Conservation (phyloP, 208 protist genomes). For the Leishmania gerbilli region DNA sequence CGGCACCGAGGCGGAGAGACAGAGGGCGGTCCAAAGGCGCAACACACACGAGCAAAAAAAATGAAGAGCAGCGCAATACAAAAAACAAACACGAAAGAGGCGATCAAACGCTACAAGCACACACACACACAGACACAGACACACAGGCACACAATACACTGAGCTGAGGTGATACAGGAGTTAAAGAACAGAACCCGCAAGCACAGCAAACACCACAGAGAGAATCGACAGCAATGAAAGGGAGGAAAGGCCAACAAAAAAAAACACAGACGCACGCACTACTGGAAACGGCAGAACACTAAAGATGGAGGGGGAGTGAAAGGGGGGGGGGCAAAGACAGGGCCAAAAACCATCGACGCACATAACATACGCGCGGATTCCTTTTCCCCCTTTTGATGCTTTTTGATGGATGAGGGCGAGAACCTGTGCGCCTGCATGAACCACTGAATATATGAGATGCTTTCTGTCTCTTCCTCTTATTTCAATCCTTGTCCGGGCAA, state of each 20-base stretch:
- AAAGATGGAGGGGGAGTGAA: background rate
- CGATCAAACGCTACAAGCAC: background rate
- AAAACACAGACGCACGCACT: background rate
- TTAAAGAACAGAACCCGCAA: background rate
- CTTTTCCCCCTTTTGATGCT: background rate
- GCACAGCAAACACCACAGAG: background rate
- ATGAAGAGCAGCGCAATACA: background rate
- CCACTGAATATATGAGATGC: background rate
- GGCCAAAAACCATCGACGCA: background rate
- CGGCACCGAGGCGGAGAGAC: background rate
- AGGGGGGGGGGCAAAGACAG: background rate
- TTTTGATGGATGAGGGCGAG: background rate
- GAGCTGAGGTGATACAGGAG: background rate
- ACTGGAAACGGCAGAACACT: slow-evolving; percentile 6
- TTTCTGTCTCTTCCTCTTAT: background rate
- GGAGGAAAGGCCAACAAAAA: background rate
- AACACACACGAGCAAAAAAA: background rate
- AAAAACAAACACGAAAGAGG: slow-evolving; percentile 15
- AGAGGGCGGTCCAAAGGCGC: background rate
- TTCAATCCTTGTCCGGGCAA: background rate
- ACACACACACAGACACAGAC: background rate
- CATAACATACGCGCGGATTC: background rate
- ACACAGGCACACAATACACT: background rate
- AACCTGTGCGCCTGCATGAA: background rate
- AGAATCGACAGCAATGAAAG: background rate